phyloP scores from a whole-genome alignment of 2,329 filamentous ascomycete genomes.

The Cladobotryum protrusum region DNA sequence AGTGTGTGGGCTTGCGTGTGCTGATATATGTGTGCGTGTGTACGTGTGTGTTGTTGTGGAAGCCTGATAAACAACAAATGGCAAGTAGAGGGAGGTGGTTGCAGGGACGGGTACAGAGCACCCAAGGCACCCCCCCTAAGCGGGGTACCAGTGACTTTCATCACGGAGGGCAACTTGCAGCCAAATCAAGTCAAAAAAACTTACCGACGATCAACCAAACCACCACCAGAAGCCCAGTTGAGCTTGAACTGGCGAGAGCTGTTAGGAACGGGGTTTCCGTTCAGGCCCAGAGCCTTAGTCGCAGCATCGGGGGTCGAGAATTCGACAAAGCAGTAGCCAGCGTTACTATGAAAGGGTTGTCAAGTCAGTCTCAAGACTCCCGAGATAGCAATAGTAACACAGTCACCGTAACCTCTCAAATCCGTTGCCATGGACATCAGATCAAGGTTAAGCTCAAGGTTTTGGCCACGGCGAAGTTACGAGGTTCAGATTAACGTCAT shows the following conservation, averaged over 20 bases:
- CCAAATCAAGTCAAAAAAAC: conserved; percentile 18
- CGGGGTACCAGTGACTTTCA: background rate
- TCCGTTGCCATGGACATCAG: background rate
- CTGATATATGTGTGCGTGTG: no score
- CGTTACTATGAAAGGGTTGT: conserved; percentile 58
- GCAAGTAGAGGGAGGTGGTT: no score
- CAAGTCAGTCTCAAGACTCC: background rate
- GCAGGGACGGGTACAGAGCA: no score
- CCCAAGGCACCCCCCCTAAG: no score
- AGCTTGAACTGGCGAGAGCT: conserved; percentile 94
- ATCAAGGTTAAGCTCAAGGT: no score
- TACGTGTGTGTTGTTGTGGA: no score
- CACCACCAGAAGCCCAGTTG: conserved; percentile 97
- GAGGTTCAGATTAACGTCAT: background rate
- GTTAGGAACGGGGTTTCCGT: conserved; percentile 86
- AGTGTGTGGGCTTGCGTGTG: no score
- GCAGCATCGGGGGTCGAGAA: conserved; percentile 79
- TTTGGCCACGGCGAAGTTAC: no score
- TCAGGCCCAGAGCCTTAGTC: conserved; percentile 82
- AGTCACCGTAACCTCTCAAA: no score
- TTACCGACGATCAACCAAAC: conserved; percentile 86
- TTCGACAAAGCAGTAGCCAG: conserved; percentile 98
- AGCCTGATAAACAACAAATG: no score
- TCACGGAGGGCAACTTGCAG: background rate
- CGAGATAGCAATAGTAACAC: background rate